Evolutionary conservation across 1,284 basidiomycete species (phyloP).

Genomic region (Dichomitus squalens): DNA sequence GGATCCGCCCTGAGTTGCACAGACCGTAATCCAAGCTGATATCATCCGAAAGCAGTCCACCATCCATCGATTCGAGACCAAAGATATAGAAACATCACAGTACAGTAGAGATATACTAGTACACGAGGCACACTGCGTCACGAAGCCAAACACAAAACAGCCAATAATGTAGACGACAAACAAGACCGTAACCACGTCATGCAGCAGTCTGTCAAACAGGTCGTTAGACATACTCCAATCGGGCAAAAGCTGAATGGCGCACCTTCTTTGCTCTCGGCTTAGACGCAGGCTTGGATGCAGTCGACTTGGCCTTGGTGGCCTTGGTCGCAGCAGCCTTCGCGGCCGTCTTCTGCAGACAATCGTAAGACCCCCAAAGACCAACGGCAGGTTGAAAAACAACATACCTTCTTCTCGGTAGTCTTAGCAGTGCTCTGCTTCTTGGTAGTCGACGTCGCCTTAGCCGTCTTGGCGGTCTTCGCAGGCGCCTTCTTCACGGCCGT

Average conservation of each 20-base stretch:
- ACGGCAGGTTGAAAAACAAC: neutral
- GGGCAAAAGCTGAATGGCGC: neutral
- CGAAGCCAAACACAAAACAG: slow-evolving; percentile 7
- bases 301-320: slow-evolving; percentile 33
- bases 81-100: slow-evolving; percentile 20
- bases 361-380: neutral
- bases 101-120: slow-evolving; percentile 22
- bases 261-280: slow-evolving; percentile 35
- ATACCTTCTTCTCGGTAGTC: slow-evolving; percentile 37
- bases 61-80: slow-evolving; percentile 16
- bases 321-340: slow-evolving; percentile 33
- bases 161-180: slow-evolving; percentile 22
- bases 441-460: slow-evolving; percentile 25
- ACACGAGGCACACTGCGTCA: slow-evolving; percentile 20
- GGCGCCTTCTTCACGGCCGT: slow-evolving; percentile 30
- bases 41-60: neutral
- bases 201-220: slow-evolving; percentile 11
- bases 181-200: slow-evolving; percentile 5
- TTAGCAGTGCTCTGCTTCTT: slow-evolving; percentile 39
- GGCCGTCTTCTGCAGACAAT: slow-evolving; percentile 32
- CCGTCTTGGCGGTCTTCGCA: slow-evolving; percentile 28
- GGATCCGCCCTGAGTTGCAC: neutral
- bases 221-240: neutral
- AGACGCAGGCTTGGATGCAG: slow-evolving; percentile 38
- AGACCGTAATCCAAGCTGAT: neutral